Percentiles rank a stretch among this genome's conserved stretches.
These are phyloP conservation scores for Immersiella caudata DNA, from an alignment of 495 filamentous ascomycete genomes.

Conservation along the genomic window DNA sequence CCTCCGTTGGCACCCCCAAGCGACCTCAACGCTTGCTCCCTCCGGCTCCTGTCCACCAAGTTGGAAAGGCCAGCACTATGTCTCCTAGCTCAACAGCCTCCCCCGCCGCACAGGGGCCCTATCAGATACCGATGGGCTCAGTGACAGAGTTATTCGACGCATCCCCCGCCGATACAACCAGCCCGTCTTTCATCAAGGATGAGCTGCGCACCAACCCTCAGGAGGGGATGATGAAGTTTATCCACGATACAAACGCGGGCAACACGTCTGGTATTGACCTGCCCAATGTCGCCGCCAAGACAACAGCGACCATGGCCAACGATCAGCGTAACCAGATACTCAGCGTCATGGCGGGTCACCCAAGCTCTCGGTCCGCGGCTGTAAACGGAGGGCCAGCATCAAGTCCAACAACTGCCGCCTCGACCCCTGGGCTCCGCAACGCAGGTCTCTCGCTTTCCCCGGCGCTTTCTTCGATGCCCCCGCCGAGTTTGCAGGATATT, in stretches of 20 bases:
- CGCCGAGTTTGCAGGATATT: constrained; percentile 60
- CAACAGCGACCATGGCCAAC: constrained; percentile 66
- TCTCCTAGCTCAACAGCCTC: constrained; percentile 37
- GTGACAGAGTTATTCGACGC: constrained; percentile 54
- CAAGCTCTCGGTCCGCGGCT: constrained; percentile 13
- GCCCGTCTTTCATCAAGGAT: constrained; percentile 48
- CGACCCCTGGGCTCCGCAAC: constrained; percentile 30
- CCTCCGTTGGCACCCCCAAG: constrained; percentile 46
- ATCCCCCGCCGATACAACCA: constrained; percentile 40
- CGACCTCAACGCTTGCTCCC: constrained; percentile 51
- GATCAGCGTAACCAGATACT: constrained; percentile 81
- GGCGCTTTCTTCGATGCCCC: constrained; percentile 61
- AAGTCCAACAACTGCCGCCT: constrained; percentile 19
- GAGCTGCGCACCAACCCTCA: constrained; percentile 57
- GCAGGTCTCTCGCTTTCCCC: constrained; percentile 24
- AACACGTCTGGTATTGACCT: constrained; percentile 63
- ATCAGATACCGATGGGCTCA: constrained; percentile 43
- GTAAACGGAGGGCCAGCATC: constrained; percentile 11
- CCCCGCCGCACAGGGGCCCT: constrained; percentile 23
- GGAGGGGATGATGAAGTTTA: constrained; percentile 84
- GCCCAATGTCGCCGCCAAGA: constrained; percentile 74
- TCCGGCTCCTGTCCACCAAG: constrained; percentile 44
- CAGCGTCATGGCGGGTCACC: constrained; percentile 65
- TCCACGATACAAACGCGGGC: constrained; percentile 75
- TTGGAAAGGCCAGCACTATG: constrained; percentile 32